A percentile compares a stretch with the other conserved stretches of the same genome.
Conservation (phyloP, 352 stramenopile species). For the Pythium vanterpoolii region DNA sequence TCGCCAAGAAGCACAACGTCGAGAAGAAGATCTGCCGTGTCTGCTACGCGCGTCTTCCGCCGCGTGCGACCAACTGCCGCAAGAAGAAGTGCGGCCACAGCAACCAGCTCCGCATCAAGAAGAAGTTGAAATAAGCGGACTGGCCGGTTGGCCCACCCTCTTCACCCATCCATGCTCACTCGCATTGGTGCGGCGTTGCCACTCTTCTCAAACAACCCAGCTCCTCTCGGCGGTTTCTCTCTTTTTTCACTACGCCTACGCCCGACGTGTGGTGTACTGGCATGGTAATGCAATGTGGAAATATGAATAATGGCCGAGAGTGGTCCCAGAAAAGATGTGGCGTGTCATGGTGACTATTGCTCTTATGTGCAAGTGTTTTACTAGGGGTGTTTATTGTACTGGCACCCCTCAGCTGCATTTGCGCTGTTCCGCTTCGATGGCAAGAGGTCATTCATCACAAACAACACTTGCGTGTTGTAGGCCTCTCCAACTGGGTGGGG, state of each 20-base stretch:
- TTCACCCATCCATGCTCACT: neutral
- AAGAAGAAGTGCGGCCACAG: slow-evolving; percentile 99
- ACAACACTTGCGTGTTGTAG: too few species aligned
- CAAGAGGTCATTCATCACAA: too few species aligned
- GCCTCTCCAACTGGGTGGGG: too few species aligned
- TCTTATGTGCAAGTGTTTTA: too few species aligned
- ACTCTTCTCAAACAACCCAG: slow-evolving; percentile 19
- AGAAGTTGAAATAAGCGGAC: slow-evolving; percentile 97
- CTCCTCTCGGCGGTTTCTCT: slow-evolving; percentile 14
- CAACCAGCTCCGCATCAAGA: slow-evolving; percentile 99
- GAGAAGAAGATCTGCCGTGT: slow-evolving; percentile 99
- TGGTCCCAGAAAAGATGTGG: neutral
- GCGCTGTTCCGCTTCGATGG: too few species aligned
- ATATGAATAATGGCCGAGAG: slow-evolving; percentile 24
- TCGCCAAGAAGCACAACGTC: slow-evolving; percentile 99
- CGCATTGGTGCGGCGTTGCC: slow-evolving; percentile 11
- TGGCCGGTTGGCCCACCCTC: slow-evolving; percentile 6
- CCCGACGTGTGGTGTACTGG: neutral
- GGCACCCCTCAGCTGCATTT: too few species aligned
- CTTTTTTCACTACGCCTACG: neutral
- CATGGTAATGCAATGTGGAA: slow-evolving; percentile 16
- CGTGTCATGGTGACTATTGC: neutral
- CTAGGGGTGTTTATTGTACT: neutral
- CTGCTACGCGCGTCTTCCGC: slow-evolving; percentile 99
- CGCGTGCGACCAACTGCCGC: slow-evolving; percentile 99